Evolutionary conservation across 1,139 yeast genomes (phyloP).

Genomic region (Suhomyces wounanorum): DNA sequence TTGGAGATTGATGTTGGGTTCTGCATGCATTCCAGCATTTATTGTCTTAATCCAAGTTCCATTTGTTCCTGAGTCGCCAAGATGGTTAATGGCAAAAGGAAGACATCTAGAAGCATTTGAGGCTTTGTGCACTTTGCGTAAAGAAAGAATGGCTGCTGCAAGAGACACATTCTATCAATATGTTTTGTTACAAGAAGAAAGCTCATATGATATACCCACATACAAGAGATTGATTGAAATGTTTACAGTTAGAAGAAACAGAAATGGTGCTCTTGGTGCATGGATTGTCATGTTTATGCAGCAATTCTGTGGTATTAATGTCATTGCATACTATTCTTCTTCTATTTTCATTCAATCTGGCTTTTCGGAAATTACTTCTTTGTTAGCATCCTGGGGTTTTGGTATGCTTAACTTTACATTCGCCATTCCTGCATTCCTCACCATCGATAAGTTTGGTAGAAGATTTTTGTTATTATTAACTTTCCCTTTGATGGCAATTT

Average conservation of each 20-base stretch:
- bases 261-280: constrained; percentile 80
- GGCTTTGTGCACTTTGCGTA: constrained; percentile 23
- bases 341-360: constrained; percentile 71
- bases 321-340: constrained; percentile 79
- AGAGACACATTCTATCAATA: constrained; percentile 31
- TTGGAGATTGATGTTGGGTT: constrained; percentile 83
- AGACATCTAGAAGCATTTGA: constrained; percentile 27
- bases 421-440: constrained; percentile 81
- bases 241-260: constrained; percentile 72
- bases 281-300: constrained; percentile 88
- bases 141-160: constrained; percentile 25
- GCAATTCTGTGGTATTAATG: constrained; percentile 90
- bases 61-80: constrained; percentile 38
- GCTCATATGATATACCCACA: constrained; percentile 56
- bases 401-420: constrained; percentile 80
- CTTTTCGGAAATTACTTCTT: constrained; percentile 59
- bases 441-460: constrained; percentile 81
- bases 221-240: constrained; percentile 54
- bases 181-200: constrained; percentile 57
- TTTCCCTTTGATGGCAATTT: constrained; percentile 72
- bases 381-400: constrained; percentile 83
- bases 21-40: constrained; percentile 74
- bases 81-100: constrained; percentile 33
- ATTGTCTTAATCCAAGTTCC: constrained; percentile 66
- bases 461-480: constrained; percentile 67